phyloP scores from a whole-genome alignment of 2,329 filamentous ascomycete species.

The Pestalotiopsis sp. region DNA sequence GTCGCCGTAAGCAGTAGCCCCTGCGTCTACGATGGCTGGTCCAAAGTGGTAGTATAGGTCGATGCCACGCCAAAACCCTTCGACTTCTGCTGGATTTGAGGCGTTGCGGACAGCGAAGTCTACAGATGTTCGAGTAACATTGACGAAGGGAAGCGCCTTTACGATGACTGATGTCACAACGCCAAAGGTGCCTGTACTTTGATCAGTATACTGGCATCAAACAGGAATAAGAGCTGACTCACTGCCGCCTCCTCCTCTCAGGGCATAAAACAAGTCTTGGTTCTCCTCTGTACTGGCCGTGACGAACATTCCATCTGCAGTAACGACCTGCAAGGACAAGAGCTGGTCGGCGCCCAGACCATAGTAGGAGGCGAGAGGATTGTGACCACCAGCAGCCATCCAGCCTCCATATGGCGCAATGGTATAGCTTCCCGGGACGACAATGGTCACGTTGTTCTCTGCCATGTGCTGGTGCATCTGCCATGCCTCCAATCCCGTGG shows the following conservation, averaged over 20 bases:
- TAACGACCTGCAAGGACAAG: conserved; percentile 51
- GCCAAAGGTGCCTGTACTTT: conserved; percentile 28
- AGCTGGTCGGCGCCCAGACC: conserved; percentile 51
- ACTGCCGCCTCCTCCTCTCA: conserved; percentile 53
- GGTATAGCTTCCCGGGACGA: conserved; percentile 34
- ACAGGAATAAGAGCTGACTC: conserved; percentile 14
- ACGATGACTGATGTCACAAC: conserved; percentile 33
- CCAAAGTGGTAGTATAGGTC: conserved; percentile 35
- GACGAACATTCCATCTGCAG: conserved; percentile 44
- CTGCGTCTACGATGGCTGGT: conserved; percentile 35
- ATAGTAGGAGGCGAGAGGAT: conserved; percentile 45
- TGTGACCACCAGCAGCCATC: conserved; percentile 54
- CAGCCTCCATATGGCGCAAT: conserved; percentile 51
- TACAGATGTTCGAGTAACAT: conserved; percentile 23
- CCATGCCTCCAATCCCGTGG: conserved; percentile 38
- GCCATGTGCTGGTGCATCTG: conserved; percentile 35
- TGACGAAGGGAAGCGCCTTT: conserved; percentile 30
- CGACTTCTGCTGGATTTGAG: conserved; percentile 1
- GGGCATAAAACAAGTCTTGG: conserved; percentile 52
- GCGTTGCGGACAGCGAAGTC: conserved; percentile 15
- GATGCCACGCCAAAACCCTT: conserved; percentile 35
- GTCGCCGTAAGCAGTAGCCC: conserved; percentile 40
- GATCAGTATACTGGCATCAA: neutral
- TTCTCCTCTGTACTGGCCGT: conserved; percentile 43
- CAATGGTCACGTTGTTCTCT: conserved; percentile 30